These are phyloP conservation scores for Megacollybia marginata DNA, from an alignment of 768 basidiomycete species.

Conservation along the genomic window DNA sequence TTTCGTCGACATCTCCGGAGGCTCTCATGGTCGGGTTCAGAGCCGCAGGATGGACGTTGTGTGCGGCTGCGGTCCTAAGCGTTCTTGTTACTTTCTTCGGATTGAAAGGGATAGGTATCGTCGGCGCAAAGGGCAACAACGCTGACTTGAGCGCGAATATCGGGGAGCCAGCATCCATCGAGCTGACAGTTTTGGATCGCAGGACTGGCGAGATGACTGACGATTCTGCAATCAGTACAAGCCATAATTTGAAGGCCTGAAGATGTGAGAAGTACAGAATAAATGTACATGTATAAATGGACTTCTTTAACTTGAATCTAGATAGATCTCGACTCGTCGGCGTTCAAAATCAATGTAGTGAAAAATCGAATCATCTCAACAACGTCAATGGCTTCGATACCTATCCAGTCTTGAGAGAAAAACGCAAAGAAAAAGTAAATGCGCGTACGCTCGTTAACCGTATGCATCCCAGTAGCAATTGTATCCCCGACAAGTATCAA, in stretches of 20 bases:
- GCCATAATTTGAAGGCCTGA: too few species aligned
- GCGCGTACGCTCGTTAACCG: constrained; percentile 43
- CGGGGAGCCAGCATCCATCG: too few species aligned
- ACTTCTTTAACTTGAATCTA: neutral
- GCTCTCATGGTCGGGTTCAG: constrained; percentile 26
- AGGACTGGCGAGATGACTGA: too few species aligned
- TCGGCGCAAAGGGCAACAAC: constrained; percentile 4
- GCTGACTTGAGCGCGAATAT: too few species aligned
- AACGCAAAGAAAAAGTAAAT: neutral
- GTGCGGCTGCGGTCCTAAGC: constrained; percentile 7
- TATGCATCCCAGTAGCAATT: constrained; percentile 30
- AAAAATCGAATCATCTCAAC: constrained; percentile 37
- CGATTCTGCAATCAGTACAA: too few species aligned
- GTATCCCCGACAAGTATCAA: neutral
- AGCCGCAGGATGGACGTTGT: constrained; percentile 21
- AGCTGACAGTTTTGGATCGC: too few species aligned
- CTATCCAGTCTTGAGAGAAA: constrained; percentile 5
- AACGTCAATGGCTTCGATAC: constrained; percentile 23
- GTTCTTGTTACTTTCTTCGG: constrained; percentile 7
- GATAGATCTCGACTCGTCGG: constrained; percentile 23
- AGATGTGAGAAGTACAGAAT: too few species aligned
- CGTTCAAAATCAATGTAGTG: constrained; percentile 34
- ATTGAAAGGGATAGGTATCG: constrained; percentile 12
- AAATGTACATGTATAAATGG: too few species aligned
- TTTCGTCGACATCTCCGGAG: constrained; percentile 15